phyloP scores from a whole-genome alignment of 345 rosid genomes.

The Arabidopsis suecica region DNA sequence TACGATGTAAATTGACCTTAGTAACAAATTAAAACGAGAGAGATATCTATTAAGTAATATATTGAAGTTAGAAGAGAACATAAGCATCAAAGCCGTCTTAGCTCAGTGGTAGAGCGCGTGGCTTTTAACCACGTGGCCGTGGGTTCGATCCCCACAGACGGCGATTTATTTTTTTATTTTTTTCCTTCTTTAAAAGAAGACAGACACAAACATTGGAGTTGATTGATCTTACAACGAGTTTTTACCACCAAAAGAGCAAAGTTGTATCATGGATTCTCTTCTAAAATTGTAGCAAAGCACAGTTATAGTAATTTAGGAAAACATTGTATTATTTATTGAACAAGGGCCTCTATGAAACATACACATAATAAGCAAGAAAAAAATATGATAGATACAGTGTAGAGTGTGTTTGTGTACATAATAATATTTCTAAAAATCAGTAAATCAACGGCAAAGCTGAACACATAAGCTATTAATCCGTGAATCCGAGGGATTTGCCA shows the following conservation, averaged over 20 bases:
- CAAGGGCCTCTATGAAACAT: conserved; percentile 18
- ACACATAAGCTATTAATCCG: conserved; percentile 63
- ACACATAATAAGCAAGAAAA: conserved; percentile 31
- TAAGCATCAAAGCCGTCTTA: background rate
- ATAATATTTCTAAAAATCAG: conserved; percentile 8
- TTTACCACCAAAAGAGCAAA: background rate
- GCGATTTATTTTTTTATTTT: conserved; percentile 34
- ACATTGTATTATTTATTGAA: conserved; percentile 20
- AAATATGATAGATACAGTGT: conserved; percentile 16
- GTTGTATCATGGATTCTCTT: background rate
- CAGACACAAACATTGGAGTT: too few species aligned
- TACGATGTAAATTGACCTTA: background rate
- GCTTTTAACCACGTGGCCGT: conserved; percentile 87
- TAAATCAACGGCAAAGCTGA: conserved; percentile 60
- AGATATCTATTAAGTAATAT: too few species aligned
- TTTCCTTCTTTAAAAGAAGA: too few species aligned
- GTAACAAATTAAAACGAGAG: background rate
- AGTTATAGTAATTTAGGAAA: background rate
- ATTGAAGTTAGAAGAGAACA: too few species aligned
- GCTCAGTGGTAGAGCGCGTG: conserved; percentile 79
- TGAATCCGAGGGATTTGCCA: conserved; percentile 52
- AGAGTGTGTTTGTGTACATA: background rate
- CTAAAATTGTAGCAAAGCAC: background rate
- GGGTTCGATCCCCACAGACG: conserved; percentile 92
- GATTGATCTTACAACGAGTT: background rate